phyloP scores from a whole-genome alignment of 1,284 basidiomycete genomes.

The Peniophora sp. region DNA sequence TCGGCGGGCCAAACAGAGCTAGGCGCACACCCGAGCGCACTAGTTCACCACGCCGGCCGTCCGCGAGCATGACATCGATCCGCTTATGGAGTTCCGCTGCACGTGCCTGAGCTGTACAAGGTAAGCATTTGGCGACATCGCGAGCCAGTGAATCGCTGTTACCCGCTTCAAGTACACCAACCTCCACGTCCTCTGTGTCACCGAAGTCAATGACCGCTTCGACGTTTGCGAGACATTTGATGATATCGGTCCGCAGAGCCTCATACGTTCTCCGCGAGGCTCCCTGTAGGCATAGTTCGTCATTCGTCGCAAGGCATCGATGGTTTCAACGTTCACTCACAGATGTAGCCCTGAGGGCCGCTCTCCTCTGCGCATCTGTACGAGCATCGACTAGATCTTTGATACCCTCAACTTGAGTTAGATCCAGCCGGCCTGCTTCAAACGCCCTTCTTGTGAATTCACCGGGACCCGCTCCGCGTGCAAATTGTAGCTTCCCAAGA shows the following conservation, averaged over 20 bases:
- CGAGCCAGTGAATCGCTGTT: constrained; percentile 1
- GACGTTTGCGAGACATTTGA: constrained; percentile 65
- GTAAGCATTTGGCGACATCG: background rate
- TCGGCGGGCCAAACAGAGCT: constrained; percentile 85
- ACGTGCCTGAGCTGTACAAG: constrained; percentile 35
- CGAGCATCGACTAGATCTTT: constrained; percentile 81
- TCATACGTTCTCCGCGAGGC: constrained; percentile 28
- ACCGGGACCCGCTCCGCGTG: constrained; percentile 74
- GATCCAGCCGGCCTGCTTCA: constrained; percentile 68
- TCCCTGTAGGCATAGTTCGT: background rate
- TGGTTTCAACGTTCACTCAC: constrained; percentile 37
- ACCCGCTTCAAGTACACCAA: constrained; percentile 65
- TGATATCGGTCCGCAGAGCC: constrained; percentile 53
- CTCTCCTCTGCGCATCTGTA: constrained; percentile 70
- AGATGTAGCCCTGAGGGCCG: constrained; percentile 61
- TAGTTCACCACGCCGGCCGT: constrained; percentile 73
- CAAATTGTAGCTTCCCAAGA: constrained; percentile 48
- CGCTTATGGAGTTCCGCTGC: constrained; percentile 37
- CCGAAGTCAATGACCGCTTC: constrained; percentile 90
- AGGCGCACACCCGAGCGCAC: constrained; percentile 74
- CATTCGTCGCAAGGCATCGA: background rate
- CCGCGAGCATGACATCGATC: constrained; percentile 53
- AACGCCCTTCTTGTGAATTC: constrained; percentile 86
- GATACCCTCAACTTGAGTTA: constrained; percentile 81
- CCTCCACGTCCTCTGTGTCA: constrained; percentile 82